Base-by-base conservation (phyloP, 192 early-diverging fungal genomes). In the Phlyctochytrium arcticum region DNA sequence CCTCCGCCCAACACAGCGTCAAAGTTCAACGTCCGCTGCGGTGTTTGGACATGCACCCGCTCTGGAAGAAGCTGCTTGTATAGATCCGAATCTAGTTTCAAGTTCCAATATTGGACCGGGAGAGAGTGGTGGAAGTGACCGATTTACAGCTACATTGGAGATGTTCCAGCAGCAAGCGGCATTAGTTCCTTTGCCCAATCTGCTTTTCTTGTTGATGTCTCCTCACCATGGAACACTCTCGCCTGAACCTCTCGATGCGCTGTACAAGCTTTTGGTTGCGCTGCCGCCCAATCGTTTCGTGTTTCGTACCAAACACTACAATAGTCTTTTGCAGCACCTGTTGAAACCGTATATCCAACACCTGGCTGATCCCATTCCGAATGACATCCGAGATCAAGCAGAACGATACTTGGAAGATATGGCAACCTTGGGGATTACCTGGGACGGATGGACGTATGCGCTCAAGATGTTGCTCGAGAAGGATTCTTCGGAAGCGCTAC, bases 261-360 rank as follows among this genome's bases (percentile, higher is more conserved):
- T 63, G 33, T 63, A 63, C 34, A 0, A 34, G 48, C 15, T 49
- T 1, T 15, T 63, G 19, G 33, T 63, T 12, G 50, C 48, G 48
- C 27, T 63, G 4, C 61, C 61, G 9, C 48, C 61, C n/a, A 23
- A 23, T 3, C 61, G 61, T 21, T 35, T 63, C 6, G 61, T 63
- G 9, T 51, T 63, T 21, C 49, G 61, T 35, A 34, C 49, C 9
- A 17, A 51, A 24, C 61, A 63, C 30, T 63, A 36, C 32, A 63
- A 63, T 36, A 46, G 53, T 35, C 50, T 63, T 15, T 35, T 63
- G 9, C 30, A 29, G 2, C 61, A 63, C 24, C 48, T 53, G 5
- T 17, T 63, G 29, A 4, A 26, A 8, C 61, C 61, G 31, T 61
- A 35, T 6, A 46, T 48, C 10, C 24, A 48, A 0, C 4, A 21